These are phyloP conservation scores for Aquilaria agallochum DNA, from an alignment of 441 rosid genomes.

Conservation along the genomic window DNA sequence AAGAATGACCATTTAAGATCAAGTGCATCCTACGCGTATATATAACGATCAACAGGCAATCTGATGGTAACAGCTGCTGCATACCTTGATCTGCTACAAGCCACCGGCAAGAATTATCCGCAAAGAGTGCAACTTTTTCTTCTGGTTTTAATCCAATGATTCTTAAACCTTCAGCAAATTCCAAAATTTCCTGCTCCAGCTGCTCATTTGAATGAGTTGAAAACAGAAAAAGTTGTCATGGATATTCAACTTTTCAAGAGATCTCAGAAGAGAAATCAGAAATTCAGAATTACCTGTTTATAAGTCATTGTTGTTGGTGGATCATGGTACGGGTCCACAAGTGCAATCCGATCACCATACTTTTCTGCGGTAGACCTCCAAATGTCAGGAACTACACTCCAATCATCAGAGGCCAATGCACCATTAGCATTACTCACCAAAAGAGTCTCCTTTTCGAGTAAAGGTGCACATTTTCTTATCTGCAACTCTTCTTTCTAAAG, in stretches of 20 bases:
- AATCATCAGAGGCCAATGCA: constrained; percentile 44
- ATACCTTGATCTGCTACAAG: constrained; percentile 97
- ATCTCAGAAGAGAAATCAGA: too few relatives aligned
- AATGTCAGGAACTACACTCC: constrained; percentile 88
- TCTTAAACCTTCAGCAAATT: constrained; percentile 90
- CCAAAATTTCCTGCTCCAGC: constrained; percentile 86
- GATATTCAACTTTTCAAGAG: too few relatives aligned
- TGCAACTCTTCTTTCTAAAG: constrained; percentile 45
- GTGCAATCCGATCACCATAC: constrained; percentile 70
- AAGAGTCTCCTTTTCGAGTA: constrained; percentile 43
- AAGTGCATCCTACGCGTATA: too few relatives aligned
- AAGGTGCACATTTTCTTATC: constrained; percentile 57
- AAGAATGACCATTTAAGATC: too few relatives aligned
- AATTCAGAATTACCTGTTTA: constrained; percentile 41
- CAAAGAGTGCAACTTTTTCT: constrained; percentile 86
- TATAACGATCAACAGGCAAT: background rate
- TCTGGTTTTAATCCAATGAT: constrained; percentile 76
- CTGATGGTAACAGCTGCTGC: constrained; percentile 2
- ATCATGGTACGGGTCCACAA: constrained; percentile 82
- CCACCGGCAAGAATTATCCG: constrained; percentile 98
- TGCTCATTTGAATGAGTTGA: constrained; percentile 34
- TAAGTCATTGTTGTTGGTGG: constrained; percentile 84
- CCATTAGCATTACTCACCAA: constrained; percentile 15
- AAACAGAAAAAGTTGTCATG: background rate
- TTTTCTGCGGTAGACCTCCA: constrained; percentile 88